Conservation (phyloP, 208 protist genomes). For the Trypanosoma congolense region DNA sequence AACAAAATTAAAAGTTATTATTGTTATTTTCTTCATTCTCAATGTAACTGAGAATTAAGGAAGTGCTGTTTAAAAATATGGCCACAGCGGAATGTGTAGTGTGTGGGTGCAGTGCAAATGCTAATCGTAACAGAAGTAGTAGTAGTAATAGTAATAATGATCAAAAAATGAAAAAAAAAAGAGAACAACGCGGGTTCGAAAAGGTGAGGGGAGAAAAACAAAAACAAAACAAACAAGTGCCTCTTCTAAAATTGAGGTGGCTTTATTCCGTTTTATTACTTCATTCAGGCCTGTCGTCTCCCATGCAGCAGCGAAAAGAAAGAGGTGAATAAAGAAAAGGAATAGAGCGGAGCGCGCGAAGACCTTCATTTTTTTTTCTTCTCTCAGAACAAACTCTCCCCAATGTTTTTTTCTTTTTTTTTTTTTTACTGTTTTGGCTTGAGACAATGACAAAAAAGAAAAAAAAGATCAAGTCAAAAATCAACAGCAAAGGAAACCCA, state of each 20-base stretch:
- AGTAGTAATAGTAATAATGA: not conserved
- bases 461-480: not conserved
- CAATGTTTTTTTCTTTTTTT: not conserved
- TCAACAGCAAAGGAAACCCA: not conserved
- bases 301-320: not conserved
- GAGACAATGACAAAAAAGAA: constrained; percentile 3
- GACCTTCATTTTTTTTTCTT: not conserved
- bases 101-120: too few relatives aligned
- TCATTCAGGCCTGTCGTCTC: too few relatives aligned
- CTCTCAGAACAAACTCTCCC: too few relatives aligned
- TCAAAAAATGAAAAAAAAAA: not conserved
- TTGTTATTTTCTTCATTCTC: too few relatives aligned
- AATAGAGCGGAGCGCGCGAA: not conserved
- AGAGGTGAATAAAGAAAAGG: not conserved
- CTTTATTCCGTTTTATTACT: not conserved
- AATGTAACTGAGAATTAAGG: too few relatives aligned
- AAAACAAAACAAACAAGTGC: constrained; percentile 1
- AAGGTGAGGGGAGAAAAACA: not conserved
- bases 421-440: constrained; percentile 1
- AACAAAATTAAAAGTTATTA: too few relatives aligned
- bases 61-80: too few relatives aligned
- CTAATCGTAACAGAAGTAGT: too few relatives aligned
- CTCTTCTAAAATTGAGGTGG: not conserved
- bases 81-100: too few relatives aligned
- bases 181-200: not conserved